Conservation (phyloP, 1,139 yeast species). For the Hemisphaericaspora lyxosophila region DNA sequence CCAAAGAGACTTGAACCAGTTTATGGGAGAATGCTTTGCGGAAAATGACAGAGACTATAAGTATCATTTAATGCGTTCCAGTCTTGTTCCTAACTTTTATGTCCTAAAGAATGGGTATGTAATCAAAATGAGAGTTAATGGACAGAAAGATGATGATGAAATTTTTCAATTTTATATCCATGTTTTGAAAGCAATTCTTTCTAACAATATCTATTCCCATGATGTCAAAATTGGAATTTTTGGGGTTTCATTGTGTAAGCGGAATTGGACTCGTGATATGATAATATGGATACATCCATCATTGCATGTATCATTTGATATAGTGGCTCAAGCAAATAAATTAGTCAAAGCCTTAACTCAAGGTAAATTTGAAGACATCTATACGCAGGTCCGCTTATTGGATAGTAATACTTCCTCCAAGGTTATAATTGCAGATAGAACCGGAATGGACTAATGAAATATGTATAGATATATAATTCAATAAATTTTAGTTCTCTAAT, state of each 20-base stretch:
- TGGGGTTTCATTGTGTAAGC: slow-evolving; percentile 9
- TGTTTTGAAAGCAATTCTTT: background rate
- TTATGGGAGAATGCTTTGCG: slow-evolving; percentile 6
- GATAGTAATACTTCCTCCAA: background rate
- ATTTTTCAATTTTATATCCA: background rate
- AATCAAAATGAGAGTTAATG: slow-evolving; percentile 9
- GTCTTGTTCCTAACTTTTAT: slow-evolving; percentile 11
- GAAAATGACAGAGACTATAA: slow-evolving; percentile 1
- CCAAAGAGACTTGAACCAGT: slow-evolving; percentile 8
- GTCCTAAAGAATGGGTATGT: slow-evolving; percentile 13
- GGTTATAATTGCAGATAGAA: background rate
- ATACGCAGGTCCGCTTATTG: slow-evolving; percentile 25
- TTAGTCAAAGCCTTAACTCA: background rate
- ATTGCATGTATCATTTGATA: slow-evolving; percentile 13
- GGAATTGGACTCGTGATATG: slow-evolving; percentile 6
- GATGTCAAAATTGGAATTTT: slow-evolving; percentile 11
- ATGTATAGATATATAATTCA: too few relatives aligned
- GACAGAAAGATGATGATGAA: background rate
- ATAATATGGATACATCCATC: slow-evolving; percentile 15
- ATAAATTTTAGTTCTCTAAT: too few relatives aligned
- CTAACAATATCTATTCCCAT: background rate
- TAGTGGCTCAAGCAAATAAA: slow-evolving; percentile 1
- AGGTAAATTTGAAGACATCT: slow-evolving; percentile 21
- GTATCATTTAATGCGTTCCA: slow-evolving; percentile 10
- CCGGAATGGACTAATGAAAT: too few relatives aligned